Evolutionary conservation across 371 early-diverging fungal genomes (phyloP), one percentile per base, ranked within the genome.

Genomic region (Rhizomucor pusillus): DNA sequence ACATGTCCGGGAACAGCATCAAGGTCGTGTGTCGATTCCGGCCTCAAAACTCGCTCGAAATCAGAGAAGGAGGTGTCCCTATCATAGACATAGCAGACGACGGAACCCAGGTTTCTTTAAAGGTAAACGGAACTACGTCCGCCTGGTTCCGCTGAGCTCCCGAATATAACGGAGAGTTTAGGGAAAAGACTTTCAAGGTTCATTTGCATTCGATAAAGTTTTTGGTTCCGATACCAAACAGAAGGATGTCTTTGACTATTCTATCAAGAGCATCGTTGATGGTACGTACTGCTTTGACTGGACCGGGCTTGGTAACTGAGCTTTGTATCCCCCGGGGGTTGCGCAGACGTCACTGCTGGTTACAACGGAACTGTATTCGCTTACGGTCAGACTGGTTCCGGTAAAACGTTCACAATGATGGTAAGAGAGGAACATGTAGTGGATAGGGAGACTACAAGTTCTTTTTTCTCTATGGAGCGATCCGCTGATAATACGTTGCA

Each of bases 341-440:
- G 11, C 11, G 16, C 54, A 82, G 84, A 84, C 69, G 85, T 90
- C 52, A 84, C 88, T 64, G 84, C 86, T 49, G 90, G 90, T 66
- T 91, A 91, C 72, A 97, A 98, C 78, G 98, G 98, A 43, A 98
- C 99, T 3, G 92, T 99, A n/a, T 98, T 99, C 69, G 98, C 97
- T 36, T 99, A 97, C 71, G 98, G 98, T 60, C 97, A 97, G 70
- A 97, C 97, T 2, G 98, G 98, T 57, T 89, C 91, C 47, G 99
- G 99, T 73, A 99, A 99, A 84, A 99, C 99, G 5, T 93, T 93
- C 74, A 99, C 99, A 10, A 99, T 99, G 99, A 94, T 97, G 95
- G 91, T 89, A 77, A 56, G 67, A 16, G 20, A 33, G 14, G 41
- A 51, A 39, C 2, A 6, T 29, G 18, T 6, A 19, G n/a, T n/a